These are phyloP conservation scores for Insectozyma bohioensis DNA, from an alignment of 1,139 yeast genomes.

Conservation along the genomic window DNA sequence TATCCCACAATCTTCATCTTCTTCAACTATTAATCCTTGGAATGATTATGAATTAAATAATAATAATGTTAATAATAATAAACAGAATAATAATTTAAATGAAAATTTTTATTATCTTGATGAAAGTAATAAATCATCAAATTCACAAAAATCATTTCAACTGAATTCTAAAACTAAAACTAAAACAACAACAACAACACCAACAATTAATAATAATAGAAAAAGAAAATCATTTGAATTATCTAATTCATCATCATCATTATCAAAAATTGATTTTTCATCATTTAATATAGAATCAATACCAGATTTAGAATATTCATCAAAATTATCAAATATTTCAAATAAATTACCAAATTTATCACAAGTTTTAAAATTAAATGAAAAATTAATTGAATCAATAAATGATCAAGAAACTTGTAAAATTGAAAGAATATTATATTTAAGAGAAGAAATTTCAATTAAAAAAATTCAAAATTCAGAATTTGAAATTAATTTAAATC, in stretches of 20 bases:
- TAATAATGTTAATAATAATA: background rate
- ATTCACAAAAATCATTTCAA: too few relatives aligned
- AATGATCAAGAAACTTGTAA: constrained; percentile 10
- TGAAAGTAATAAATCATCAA: too few relatives aligned
- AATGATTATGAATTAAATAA: background rate
- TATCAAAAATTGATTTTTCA: constrained; percentile 10
- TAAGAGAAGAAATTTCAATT: constrained; percentile 7
- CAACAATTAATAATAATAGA: constrained; percentile 1
- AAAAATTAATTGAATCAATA: constrained; percentile 13
- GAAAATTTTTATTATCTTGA: background rate
- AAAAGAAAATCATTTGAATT: too few relatives aligned
- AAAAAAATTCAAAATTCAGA: constrained; percentile 1
- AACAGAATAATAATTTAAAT: background rate
- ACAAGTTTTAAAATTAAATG: constrained; percentile 11
- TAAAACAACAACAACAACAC: constrained; percentile 1
- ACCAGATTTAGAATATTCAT: constrained; percentile 13
- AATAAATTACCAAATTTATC: constrained; percentile 9
- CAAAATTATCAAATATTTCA: constrained; percentile 7
- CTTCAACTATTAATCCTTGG: too few relatives aligned
- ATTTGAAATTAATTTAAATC: constrained; percentile 11
- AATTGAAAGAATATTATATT: constrained; percentile 13
- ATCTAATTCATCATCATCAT: background rate
- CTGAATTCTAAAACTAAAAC: too few relatives aligned
- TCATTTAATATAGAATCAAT: constrained; percentile 8
- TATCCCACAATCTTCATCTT: too few relatives aligned